These are phyloP conservation scores for Decorospora gaudefroyi DNA, from an alignment of 2,329 filamentous ascomycete genomes.

Conservation along the genomic window DNA sequence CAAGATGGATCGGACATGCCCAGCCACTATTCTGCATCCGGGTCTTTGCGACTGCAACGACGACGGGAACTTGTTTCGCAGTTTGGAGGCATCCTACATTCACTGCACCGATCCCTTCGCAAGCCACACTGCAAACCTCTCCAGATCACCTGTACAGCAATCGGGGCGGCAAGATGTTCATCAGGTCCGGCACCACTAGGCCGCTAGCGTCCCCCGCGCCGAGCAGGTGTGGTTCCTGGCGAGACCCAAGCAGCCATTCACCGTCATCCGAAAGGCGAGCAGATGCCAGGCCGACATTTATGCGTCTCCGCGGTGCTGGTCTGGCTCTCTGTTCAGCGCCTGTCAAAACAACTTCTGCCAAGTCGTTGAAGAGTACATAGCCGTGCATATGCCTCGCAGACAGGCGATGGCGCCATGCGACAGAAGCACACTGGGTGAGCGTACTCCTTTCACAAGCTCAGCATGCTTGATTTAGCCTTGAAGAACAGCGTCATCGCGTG, in stretches of 20 bases:
- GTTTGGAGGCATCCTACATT: not conserved
- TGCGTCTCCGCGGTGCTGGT: slow-evolving; percentile 3
- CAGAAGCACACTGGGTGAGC: no score
- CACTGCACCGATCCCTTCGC: slow-evolving; percentile 2
- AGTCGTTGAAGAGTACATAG: no score
- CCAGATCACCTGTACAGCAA: not conserved
- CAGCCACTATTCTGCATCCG: slow-evolving; percentile 20
- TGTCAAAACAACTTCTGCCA: not conserved
- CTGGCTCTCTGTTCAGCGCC: not conserved
- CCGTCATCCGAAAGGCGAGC: slow-evolving; percentile 14
- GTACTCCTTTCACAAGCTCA: no score
- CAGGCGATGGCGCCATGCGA: no score
- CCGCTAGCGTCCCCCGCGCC: slow-evolving; percentile 33
- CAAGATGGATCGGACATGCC: slow-evolving; percentile 6
- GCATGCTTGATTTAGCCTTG: slow-evolving; percentile 3
- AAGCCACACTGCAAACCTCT: not conserved
- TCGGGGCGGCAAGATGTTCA: slow-evolving; percentile 21
- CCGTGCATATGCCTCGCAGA: no score
- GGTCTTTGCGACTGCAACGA: slow-evolving; percentile 14
- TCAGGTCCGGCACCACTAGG: slow-evolving; percentile 20
- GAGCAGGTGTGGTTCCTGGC: slow-evolving; percentile 30
- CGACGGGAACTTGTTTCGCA: slow-evolving; percentile 5
- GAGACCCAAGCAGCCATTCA: slow-evolving; percentile 22
- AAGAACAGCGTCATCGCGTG: slow-evolving; percentile 26
- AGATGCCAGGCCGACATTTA: slow-evolving; percentile 3